These are phyloP conservation scores for Pharus latifolius DNA, from an alignment of 176 grass and related monocot species.

Conservation along the genomic window DNA sequence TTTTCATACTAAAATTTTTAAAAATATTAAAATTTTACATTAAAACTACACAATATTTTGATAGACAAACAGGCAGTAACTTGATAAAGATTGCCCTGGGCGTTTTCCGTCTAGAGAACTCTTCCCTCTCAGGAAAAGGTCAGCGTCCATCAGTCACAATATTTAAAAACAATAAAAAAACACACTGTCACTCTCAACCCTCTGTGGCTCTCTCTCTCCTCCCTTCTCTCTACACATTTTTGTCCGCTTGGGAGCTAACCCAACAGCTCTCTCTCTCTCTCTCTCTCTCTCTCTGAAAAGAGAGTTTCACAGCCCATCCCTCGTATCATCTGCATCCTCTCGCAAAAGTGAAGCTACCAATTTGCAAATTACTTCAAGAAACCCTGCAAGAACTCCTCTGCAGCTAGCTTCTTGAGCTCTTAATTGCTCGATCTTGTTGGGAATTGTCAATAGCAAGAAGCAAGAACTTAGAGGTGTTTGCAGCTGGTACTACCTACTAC, in stretches of 20 bases:
- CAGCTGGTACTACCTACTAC: neutral
- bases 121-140: conserved; percentile 39
- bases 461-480: neutral
- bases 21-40: no score
- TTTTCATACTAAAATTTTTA: no score
- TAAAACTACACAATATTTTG: no score
- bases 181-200: conserved; percentile 26
- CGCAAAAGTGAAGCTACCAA: neutral
- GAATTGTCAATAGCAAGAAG: conserved; percentile 1
- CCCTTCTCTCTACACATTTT: conserved; percentile 14
- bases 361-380: neutral
- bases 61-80: no score
- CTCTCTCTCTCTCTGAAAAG: conserved; percentile 8
- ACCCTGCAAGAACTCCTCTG: neutral
- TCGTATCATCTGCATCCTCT: conserved; percentile 19
- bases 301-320: conserved; percentile 7
- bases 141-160: conserved; percentile 25
- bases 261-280: neutral
- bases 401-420: neutral
- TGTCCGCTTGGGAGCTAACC: conserved; percentile 25
- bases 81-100: no score
- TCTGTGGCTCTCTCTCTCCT: conserved; percentile 25
- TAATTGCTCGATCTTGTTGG: neutral
- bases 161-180: conserved; percentile 4
- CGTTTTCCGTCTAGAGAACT: conserved; percentile 28